phyloP scores from a whole-genome alignment of 2,329 filamentous ascomycete genomes.

The Clonostachys sp. region DNA sequence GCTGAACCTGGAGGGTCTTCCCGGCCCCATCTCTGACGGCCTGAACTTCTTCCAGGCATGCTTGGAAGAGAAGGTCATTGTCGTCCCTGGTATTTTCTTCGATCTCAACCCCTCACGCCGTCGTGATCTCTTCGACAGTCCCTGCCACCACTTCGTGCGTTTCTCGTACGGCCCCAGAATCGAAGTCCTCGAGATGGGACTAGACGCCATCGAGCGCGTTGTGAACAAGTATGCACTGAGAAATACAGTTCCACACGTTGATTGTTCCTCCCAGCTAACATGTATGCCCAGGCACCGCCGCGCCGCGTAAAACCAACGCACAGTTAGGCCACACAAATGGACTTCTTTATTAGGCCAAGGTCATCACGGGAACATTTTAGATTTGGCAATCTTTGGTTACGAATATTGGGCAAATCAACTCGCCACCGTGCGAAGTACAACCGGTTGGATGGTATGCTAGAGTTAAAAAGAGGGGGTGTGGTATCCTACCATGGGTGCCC shows the following conservation, averaged over 20 bases:
- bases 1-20: slow-evolving; percentile 62
- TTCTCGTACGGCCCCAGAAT: slow-evolving; percentile 81
- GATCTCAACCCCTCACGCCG: slow-evolving; percentile 88
- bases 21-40: slow-evolving; percentile 82
- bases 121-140: slow-evolving; percentile 87
- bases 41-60: slow-evolving; percentile 97
- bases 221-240: slow-evolving; percentile 55
- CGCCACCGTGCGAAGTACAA: no score
- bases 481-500: no score
- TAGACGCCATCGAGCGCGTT: slow-evolving; percentile 81
- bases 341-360: background rate
- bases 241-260: no score
- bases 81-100: slow-evolving; percentile 97
- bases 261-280: no score
- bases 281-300: background rate
- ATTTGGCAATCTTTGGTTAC: no score
- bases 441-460: no score
- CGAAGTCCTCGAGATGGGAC: slow-evolving; percentile 71
- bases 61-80: slow-evolving; percentile 89
- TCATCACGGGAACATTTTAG: no score
- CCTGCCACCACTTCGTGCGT: slow-evolving; percentile 88
- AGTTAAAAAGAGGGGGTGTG: no score
- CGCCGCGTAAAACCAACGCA: no score
- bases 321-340: background rate
- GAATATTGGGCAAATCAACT: no score